Base-by-base conservation (phyloP, 495 filamentous ascomycete species). In the Rostrohypoxylon terebratum region DNA sequence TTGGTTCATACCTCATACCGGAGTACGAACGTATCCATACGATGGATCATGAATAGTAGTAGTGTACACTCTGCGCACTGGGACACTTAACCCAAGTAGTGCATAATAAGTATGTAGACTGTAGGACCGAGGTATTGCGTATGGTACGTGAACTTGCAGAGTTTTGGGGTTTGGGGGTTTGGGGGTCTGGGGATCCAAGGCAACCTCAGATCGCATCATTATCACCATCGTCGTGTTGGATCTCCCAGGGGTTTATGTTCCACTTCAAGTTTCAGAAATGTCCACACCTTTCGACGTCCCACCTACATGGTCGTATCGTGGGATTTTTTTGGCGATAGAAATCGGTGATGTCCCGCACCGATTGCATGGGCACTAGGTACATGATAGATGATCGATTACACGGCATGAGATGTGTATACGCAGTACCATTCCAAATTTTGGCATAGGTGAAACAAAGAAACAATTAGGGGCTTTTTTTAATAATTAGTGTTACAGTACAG, bases 251-350 rank as follows among this genome's bases (percentile, higher is more conserved):
- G 65, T n/a, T 72, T 34, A 69, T 67, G 75, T 77, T 72, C 75
- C 75, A 77, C 69, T 72, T 69, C 31, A 64, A 59, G 75, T 77
- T 77, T 77, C 75, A 77, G 72, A 64, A 68, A 66, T 23, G 65
- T 58, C 60, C 62, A 68, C 53, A 66, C 50, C 64, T 66, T 66
- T 69, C 65, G 25, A 68, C 62, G 60, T 67, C 53, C 61, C 48
- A 48, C 59, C 40, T 23, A 36, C 47, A 65, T 23, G 65, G 63
- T 55, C 34, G 53, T 55, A 66, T 71, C 21, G 42, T 65, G 33
- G 63, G 57, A 62, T 65, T 50, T 61, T 34, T 64, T 28, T n/a
- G n/a, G n/a, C 28, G 36, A 60, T 64, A 33, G 50, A 33, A 31
- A 28, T 54, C 50, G 50, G 47, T 25, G 47, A 23, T 54, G 33